phyloP scores from a whole-genome alignment of 108 stramenopile genomes.

The Pseudonitzschia delicatissima region DNA sequence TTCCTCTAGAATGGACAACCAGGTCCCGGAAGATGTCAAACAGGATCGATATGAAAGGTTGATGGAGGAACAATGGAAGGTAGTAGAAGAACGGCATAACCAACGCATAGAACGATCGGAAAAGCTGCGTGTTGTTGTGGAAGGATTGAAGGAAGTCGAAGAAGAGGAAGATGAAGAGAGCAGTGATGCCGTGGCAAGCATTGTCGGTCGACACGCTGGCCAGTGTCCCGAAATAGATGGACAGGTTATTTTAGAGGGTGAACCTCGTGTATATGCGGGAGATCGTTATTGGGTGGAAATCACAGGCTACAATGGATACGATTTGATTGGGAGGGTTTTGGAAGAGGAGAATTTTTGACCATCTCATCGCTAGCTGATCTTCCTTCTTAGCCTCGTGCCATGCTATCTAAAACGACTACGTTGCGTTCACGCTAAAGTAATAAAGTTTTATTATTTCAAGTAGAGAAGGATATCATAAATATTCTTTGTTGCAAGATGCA shows the following conservation, averaged over 20 bases:
- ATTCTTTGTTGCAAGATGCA: too few species aligned
- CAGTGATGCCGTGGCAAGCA: background rate
- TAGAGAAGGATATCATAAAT: too few species aligned
- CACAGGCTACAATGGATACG: slow-evolving; percentile 39
- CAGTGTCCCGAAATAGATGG: slow-evolving; percentile 52
- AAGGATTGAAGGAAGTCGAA: slow-evolving; percentile 26
- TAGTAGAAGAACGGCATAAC: slow-evolving; percentile 28
- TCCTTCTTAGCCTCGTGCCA: too few species aligned
- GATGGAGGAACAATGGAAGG: slow-evolving; percentile 38
- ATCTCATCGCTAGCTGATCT: too few species aligned
- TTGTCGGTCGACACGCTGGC: slow-evolving; percentile 44
- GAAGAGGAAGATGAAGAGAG: slow-evolving; percentile 6
- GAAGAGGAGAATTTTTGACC: background rate
- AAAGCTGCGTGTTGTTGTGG: slow-evolving; percentile 34
- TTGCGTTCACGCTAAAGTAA: too few species aligned
- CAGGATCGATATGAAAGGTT: slow-evolving; percentile 52
- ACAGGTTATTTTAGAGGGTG: slow-evolving; percentile 33
- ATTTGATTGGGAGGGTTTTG: slow-evolving; percentile 36
- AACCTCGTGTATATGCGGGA: slow-evolving; percentile 26
- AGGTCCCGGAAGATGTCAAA: slow-evolving; percentile 72
- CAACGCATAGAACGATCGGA: slow-evolving; percentile 15
- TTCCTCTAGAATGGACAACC: slow-evolving; percentile 37
- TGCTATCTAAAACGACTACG: too few species aligned
- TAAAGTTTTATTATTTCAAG: too few species aligned
- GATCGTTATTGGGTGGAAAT: slow-evolving; percentile 40